Evolutionary conservation across 805 yeast genomes (phyloP).

Genomic region (Barnettozyma vustinii): DNA sequence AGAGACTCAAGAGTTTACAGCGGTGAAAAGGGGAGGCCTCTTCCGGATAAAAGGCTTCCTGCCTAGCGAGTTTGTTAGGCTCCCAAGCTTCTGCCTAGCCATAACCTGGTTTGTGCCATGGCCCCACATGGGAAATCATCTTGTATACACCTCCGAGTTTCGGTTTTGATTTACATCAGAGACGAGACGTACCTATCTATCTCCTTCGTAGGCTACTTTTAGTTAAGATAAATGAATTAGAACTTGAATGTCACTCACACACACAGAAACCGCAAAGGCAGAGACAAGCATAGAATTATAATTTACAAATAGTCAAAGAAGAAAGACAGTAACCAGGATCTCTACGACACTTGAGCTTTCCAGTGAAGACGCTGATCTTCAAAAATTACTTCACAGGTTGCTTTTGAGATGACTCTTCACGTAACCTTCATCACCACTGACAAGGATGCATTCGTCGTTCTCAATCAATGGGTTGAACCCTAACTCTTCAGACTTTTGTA

Average conservation of each 20-base stretch:
- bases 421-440: constrained; percentile 46
- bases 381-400: constrained; percentile 1
- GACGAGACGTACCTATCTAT: no score
- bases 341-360: no score
- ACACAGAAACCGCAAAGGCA: no score
- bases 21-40: not conserved
- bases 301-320: not conserved
- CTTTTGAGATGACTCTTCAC: constrained; percentile 1
- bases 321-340: not conserved
- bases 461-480: constrained; percentile 32
- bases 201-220: no score
- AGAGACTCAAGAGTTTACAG: no score
- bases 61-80: not conserved
- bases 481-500: constrained; percentile 35
- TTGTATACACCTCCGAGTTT: not conserved
- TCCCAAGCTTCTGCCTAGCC: no score
- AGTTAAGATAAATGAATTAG: no score
- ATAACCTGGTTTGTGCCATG: no score
- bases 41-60: not conserved
- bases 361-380: no score
- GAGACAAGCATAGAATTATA: no score
- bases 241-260: no score
- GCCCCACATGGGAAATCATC: no score
- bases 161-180: not conserved
- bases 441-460: constrained; percentile 65